A percentile compares a stretch with the other conserved stretches of the same genome.
Conservation (phyloP, 495 filamentous ascomycete genomes). For the Xylaria telfairii region DNA sequence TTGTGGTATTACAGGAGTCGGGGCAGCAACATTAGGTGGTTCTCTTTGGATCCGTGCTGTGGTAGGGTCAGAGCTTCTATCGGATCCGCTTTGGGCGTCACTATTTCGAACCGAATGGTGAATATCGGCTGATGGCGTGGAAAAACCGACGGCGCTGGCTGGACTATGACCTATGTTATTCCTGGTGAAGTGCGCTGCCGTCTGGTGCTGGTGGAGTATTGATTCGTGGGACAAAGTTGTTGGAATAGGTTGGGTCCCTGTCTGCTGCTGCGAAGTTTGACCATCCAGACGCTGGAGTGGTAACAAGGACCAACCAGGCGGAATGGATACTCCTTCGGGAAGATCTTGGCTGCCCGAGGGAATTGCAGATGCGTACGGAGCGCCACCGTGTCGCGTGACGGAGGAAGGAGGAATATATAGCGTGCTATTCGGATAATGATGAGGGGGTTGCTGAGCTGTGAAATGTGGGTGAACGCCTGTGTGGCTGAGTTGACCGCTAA, state of each 20-base stretch:
- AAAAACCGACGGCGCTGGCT: not conserved
- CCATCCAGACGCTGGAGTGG: slow-evolving; percentile 67
- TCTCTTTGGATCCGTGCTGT: slow-evolving; percentile 29
- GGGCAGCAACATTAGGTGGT: slow-evolving; percentile 42
- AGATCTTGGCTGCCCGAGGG: slow-evolving; percentile 70
- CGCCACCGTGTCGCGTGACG: slow-evolving; percentile 50
- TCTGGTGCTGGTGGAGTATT: slow-evolving; percentile 12
- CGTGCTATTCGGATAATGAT: slow-evolving; percentile 28
- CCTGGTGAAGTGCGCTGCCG: not conserved
- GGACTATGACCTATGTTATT: slow-evolving; percentile 3
- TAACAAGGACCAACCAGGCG: slow-evolving; percentile 76
- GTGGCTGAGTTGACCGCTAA: slow-evolving; percentile 30
- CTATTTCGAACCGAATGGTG: slow-evolving; percentile 6
- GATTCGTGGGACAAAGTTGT: slow-evolving; percentile 25
- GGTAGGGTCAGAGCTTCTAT: slow-evolving; percentile 4
- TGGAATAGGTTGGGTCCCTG: slow-evolving; percentile 27
- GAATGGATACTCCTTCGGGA: slow-evolving; percentile 74
- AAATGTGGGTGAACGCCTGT: slow-evolving; percentile 29
- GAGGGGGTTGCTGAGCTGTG: slow-evolving; percentile 30
- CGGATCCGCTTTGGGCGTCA: not conserved
- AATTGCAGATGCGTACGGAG: slow-evolving; percentile 54
- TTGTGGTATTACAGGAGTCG: slow-evolving; percentile 49
- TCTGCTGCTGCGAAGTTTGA: slow-evolving; percentile 31
- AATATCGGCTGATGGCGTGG: not conserved
- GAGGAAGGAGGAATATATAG: slow-evolving; percentile 39